A percentile compares a stretch with the other conserved stretches of the same genome.
These are phyloP conservation scores for Fomitopsis betulina DNA, from an alignment of 1,284 basidiomycete species.

Conservation along the genomic window DNA sequence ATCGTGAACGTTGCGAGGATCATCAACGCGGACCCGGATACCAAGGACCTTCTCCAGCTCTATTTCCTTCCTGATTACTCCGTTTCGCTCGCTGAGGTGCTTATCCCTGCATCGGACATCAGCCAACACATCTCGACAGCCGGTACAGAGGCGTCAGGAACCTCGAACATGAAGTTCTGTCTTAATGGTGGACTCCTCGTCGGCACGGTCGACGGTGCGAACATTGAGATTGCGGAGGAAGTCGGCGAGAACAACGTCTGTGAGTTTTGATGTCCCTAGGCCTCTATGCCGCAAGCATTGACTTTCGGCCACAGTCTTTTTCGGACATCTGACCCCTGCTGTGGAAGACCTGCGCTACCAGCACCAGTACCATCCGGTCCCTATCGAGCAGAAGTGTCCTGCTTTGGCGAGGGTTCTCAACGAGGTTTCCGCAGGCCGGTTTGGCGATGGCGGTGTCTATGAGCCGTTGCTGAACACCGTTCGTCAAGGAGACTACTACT, in stretches of 20 bases:
- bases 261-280: slow-evolving; percentile 33
- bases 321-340: slow-evolving; percentile 74
- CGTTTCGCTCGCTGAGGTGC: slow-evolving; percentile 83
- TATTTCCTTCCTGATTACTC: slow-evolving; percentile 89
- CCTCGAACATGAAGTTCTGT: slow-evolving; percentile 93
- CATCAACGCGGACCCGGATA: slow-evolving; percentile 84
- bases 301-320: slow-evolving; percentile 56
- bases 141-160: slow-evolving; percentile 86
- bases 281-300: neutral
- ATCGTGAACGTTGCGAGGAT: slow-evolving; percentile 86
- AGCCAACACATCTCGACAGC: slow-evolving; percentile 93
- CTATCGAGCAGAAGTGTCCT: slow-evolving; percentile 79
- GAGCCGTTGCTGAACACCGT: slow-evolving; percentile 79
- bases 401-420: slow-evolving; percentile 72
- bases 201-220: slow-evolving; percentile 86
- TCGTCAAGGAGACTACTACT: slow-evolving; percentile 75
- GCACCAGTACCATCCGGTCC: slow-evolving; percentile 76
- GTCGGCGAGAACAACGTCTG: slow-evolving; percentile 70
- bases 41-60: slow-evolving; percentile 76
- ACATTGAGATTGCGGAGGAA: slow-evolving; percentile 94
- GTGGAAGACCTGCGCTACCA: slow-evolving; percentile 83
- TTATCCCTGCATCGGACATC: slow-evolving; percentile 90
- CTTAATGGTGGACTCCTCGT: slow-evolving; percentile 84
- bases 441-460: slow-evolving; percentile 75
- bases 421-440: slow-evolving; percentile 65